Percentiles rank a stretch among this genome's conserved stretches.
Evolutionary conservation across 139 green algal species (phyloP).

Genomic region (Gonium pectorale): DNA sequence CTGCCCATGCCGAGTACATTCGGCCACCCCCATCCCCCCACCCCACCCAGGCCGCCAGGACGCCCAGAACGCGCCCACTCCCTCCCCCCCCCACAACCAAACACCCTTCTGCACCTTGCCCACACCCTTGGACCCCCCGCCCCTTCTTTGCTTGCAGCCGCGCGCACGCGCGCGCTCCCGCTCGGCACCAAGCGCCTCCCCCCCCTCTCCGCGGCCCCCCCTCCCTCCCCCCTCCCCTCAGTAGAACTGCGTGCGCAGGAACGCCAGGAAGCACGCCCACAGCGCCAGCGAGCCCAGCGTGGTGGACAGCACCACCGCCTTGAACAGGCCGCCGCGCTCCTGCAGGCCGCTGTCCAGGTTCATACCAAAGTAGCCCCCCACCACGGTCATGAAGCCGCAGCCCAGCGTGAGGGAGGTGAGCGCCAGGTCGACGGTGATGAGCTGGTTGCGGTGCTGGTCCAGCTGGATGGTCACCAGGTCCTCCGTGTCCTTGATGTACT

Average conservation of each 20-base stretch:
- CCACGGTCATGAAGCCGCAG: constrained; percentile 55
- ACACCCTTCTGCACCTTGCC: no score
- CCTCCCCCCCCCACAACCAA: no score
- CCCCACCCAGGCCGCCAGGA: no score
- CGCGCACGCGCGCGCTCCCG: no score
- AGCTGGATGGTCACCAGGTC: constrained; percentile 94
- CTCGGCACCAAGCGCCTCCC: no score
- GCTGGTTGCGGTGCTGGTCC: constrained; percentile 88
- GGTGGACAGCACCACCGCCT: constrained; percentile 21
- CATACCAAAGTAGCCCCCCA: constrained; percentile 89
- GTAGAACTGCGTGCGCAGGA: constrained; percentile 9
- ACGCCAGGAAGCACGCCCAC: constrained; percentile 5
- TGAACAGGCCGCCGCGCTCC: constrained; percentile 1
- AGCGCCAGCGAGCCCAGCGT: background rate
- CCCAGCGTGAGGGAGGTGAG: constrained; percentile 76
- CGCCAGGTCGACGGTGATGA: constrained; percentile 84
- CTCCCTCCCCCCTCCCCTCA: background rate
- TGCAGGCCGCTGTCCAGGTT: constrained; percentile 69
- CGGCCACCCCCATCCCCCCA: no score
- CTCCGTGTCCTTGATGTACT: constrained; percentile 95
- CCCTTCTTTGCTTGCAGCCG: no score
- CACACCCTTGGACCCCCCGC: no score
- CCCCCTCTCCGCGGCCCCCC: background rate
- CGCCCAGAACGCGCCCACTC: no score
- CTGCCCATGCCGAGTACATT: no score